Conservation (phyloP, 176 grass and related monocot species). For the Puccinellia tenuiflora region DNA sequence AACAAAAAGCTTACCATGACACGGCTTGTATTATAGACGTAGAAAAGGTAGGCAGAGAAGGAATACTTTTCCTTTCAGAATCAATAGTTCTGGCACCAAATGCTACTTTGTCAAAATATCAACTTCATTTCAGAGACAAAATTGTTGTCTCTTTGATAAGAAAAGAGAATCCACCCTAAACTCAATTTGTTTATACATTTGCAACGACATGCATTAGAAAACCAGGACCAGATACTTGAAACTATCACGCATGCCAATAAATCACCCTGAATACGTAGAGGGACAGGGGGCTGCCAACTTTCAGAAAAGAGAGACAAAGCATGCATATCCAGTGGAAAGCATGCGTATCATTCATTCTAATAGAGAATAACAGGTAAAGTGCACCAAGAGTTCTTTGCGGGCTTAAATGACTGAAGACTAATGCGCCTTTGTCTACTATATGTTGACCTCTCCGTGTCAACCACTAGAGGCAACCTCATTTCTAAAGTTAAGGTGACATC, state of each 20-base stretch:
- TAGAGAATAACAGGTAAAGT: conserved; percentile 20
- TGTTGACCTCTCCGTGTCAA: conserved; percentile 33
- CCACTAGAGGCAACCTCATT: not conserved
- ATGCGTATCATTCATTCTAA: conserved; percentile 5
- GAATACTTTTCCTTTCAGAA: not conserved
- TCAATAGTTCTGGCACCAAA: not conserved
- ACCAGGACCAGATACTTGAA: not conserved
- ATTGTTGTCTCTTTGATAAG: not conserved
- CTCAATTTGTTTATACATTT: not conserved
- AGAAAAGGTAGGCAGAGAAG: conserved; percentile 3
- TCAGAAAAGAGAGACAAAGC: conserved; percentile 9
- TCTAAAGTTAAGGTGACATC: conserved; percentile 13
- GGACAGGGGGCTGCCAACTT: not conserved
- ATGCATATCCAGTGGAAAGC: conserved; percentile 13
- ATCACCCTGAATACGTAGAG: not conserved
- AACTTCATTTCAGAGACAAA: not conserved
- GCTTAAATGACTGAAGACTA: conserved; percentile 2
- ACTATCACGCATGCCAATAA: not conserved
- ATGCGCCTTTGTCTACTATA: not conserved
- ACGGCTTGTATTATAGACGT: not conserved
- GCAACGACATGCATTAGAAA: not conserved
- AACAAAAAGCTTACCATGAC: not conserved
- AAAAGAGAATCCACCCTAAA: not conserved
- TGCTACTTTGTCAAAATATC: conserved; percentile 1
- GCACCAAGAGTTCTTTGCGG: not conserved